Conservation (phyloP, 768 basidiomycete genomes). For the Psilocybe tampanensis region DNA sequence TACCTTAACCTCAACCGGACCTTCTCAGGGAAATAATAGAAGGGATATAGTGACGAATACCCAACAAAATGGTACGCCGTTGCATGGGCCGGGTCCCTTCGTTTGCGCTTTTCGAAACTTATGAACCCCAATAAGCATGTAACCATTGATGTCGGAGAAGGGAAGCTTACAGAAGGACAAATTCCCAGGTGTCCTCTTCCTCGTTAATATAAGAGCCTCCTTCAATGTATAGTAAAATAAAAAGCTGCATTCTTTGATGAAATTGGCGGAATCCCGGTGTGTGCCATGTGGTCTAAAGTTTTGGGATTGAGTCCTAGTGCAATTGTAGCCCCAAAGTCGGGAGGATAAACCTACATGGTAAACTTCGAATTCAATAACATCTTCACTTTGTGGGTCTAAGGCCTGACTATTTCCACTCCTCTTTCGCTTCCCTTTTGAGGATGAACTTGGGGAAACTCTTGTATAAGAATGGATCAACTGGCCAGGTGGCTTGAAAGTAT, state of each 20-base stretch:
- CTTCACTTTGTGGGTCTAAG: constrained; percentile 54
- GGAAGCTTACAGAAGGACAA: constrained; percentile 78
- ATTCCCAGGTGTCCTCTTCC: constrained; percentile 94
- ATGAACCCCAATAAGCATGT: not conserved
- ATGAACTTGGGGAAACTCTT: constrained; percentile 45
- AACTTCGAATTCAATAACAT: constrained; percentile 79
- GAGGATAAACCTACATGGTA: constrained; percentile 71
- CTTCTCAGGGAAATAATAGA: constrained; percentile 94
- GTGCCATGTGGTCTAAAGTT: constrained; percentile 73
- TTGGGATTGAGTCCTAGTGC: not conserved
- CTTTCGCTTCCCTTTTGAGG: constrained; percentile 56
- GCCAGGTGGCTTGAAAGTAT: constrained; percentile 75
- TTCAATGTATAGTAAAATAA: constrained; percentile 93
- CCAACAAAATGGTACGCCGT: constrained; percentile 89
- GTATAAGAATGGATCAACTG: constrained; percentile 77
- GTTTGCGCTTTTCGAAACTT: constrained; percentile 85
- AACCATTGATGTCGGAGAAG: not conserved
- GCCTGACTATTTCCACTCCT: constrained; percentile 38
- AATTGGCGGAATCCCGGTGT: constrained; percentile 91
- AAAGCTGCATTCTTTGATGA: constrained; percentile 91
- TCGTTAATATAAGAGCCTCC: constrained; percentile 94
- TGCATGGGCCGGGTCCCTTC: constrained; percentile 48
- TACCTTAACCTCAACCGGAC: constrained; percentile 87
- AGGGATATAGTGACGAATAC: constrained; percentile 93
- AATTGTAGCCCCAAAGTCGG: not conserved